Conservation (phyloP, 495 filamentous ascomycete genomes). For the Chaetomium fimeti region DNA sequence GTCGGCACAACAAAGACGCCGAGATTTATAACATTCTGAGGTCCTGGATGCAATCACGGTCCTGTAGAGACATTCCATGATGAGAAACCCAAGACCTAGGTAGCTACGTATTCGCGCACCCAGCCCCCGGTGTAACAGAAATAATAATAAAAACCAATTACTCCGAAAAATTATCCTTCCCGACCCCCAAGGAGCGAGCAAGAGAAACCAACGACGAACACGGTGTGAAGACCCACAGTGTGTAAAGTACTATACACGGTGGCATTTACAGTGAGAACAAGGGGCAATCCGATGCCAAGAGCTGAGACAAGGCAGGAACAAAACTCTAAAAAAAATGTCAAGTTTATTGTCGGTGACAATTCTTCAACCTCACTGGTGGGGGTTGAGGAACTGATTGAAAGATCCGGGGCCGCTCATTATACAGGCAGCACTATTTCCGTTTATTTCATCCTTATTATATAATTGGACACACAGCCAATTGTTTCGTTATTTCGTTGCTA, state of each 20-base stretch:
- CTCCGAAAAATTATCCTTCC: too few relatives aligned
- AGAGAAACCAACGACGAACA: background rate
- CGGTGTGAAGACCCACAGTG: background rate
- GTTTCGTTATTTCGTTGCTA: background rate
- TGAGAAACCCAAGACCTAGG: too few relatives aligned
- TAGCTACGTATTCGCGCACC: too few relatives aligned
- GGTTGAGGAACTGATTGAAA: background rate
- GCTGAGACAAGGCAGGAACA: background rate
- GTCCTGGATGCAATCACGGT: too few relatives aligned
- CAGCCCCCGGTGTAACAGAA: too few relatives aligned
- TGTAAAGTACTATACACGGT: background rate
- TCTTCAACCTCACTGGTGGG: constrained; percentile 7
- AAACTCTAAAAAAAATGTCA: background rate
- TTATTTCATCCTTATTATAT: background rate
- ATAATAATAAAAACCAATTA: too few relatives aligned
- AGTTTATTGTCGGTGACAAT: background rate
- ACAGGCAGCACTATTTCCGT: background rate
- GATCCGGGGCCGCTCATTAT: background rate
- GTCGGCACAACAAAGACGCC: too few relatives aligned
- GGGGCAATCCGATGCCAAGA: background rate
- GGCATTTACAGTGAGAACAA: background rate
- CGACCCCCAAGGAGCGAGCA: too few relatives aligned
- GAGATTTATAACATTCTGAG: too few relatives aligned
- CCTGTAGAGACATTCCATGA: too few relatives aligned
- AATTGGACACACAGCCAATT: background rate